Evolutionary conservation across 495 filamentous ascomycete genomes (phyloP).

Genomic region (Pseudotulostoma volvatum): DNA sequence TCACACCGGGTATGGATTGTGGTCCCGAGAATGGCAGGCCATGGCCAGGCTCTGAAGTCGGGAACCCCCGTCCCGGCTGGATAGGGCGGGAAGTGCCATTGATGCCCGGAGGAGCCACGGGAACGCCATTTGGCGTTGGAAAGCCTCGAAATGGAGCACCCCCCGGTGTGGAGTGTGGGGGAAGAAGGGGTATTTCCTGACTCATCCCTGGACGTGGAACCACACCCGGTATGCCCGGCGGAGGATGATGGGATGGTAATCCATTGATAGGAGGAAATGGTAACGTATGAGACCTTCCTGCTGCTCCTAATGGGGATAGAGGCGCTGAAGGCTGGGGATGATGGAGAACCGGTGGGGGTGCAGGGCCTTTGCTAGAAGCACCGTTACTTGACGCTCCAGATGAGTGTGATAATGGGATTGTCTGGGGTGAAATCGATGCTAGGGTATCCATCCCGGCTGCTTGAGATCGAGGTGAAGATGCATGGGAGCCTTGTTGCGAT

Average conservation of each 20-base stretch:
- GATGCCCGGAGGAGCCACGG: constrained; percentile 40
- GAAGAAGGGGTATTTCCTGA: no score
- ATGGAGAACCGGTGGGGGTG: constrained; percentile 23
- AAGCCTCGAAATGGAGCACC: constrained; percentile 36
- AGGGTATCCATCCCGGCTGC: constrained; percentile 23
- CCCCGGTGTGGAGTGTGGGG: constrained; percentile 26
- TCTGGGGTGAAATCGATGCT: constrained; percentile 26
- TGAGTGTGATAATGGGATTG: constrained; percentile 20
- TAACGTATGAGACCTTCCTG: constrained; percentile 35
- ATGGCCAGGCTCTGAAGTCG: constrained; percentile 31
- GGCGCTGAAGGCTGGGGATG: constrained; percentile 37
- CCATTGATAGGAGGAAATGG: constrained; percentile 30
- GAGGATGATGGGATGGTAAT: constrained; percentile 35
- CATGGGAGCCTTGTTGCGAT: constrained; percentile 67
- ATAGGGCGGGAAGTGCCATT: constrained; percentile 36
- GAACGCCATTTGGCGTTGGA: constrained; percentile 39
- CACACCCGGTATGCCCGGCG: constrained; percentile 35
- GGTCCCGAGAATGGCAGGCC: constrained; percentile 21
- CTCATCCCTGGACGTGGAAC: constrained; percentile 32
- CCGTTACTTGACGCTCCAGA: constrained; percentile 16
- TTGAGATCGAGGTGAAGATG: constrained; percentile 43
- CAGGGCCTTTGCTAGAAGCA: constrained; percentile 15
- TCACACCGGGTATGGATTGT: constrained; percentile 17
- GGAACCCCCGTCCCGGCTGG: constrained; percentile 45
- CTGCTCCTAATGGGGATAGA: constrained; percentile 32